Base-by-base conservation (phyloP, 371 early-diverging fungal genomes). In the Nosema muscidifuracis region DNA sequence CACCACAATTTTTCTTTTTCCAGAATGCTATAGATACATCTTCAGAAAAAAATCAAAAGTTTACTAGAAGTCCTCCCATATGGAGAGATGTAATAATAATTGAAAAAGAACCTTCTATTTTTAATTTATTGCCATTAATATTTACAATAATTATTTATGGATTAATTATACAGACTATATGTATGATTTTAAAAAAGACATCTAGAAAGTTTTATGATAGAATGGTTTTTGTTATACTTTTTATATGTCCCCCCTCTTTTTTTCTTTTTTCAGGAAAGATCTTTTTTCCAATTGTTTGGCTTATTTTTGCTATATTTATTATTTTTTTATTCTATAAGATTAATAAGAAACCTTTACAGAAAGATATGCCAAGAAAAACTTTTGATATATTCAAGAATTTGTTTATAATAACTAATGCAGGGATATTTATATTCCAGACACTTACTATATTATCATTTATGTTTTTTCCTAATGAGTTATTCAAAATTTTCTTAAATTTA, bases 111-210 rank as follows among this genome's bases (percentile, higher is more conserved):
- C 68, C 60, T 12, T 64, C 73, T 38, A 12, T 76, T 7, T n/a
- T 36, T 4, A 67, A 69, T 57, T 40, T 79, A 24, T 18, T 76
- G 20, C 73, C 71, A 2, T 60, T 68, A 22, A 18, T 68, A 26
- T 53, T 65, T 26, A 38, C 67, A 0, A 56, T 79, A 24, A 3
- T 65, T 0, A 44, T 79, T 7, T 79, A 76, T 51, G 76, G 62
- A 42, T 20, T 79, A 22, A 58, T 76, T 0, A 67, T 81, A 26
- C 83, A 81, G 15, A 76, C 71, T 3, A 20, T 77, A 24, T 63
- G 80, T 43, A 24, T 60, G 0, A 31, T 77, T n/a, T 69, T 81
- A 74, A 80, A 80, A 60, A 70, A 67, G 40, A 24, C 65, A 30
- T 64, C 73, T 62, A 70, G 28, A 42, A 62, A 47, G 40, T 56